Conservation (phyloP, 139 green algal genomes). For the Haematococcus lacustris region DNA sequence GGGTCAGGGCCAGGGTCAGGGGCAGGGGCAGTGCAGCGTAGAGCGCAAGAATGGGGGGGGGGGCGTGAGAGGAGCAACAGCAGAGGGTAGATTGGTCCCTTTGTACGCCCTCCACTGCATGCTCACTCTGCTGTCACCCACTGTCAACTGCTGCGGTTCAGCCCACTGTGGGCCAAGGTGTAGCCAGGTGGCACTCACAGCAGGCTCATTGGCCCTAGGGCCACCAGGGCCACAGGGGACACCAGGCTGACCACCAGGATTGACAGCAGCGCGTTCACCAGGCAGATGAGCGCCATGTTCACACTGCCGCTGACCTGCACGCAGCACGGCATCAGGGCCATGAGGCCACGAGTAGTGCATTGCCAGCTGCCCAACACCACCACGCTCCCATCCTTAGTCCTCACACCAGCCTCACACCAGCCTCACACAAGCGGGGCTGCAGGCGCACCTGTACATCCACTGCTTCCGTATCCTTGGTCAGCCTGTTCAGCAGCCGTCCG, state of each 20-base stretch:
- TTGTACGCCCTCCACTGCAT: too few relatives aligned
- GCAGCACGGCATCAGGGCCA: neutral
- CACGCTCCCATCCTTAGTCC: neutral
- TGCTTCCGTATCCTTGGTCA: constrained; percentile 77
- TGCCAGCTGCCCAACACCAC: neutral
- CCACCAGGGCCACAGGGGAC: constrained; percentile 45
- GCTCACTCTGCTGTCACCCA: too few relatives aligned
- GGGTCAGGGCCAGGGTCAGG: too few relatives aligned
- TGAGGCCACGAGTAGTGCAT: neutral
- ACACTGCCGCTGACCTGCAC: constrained; percentile 5
- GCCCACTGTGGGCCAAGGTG: too few relatives aligned
- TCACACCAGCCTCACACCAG: neutral
- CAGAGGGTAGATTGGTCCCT: neutral
- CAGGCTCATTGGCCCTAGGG: constrained; percentile 45
- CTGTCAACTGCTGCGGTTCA: too few relatives aligned
- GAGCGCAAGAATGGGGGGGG: too few relatives aligned
- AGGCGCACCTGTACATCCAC: constrained; percentile 50
- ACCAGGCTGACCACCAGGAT: constrained; percentile 58
- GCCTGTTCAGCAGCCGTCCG: constrained; percentile 75
- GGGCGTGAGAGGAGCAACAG: neutral
- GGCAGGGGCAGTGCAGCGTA: too few relatives aligned
- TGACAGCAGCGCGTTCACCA: constrained; percentile 36
- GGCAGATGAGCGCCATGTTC: constrained; percentile 23
- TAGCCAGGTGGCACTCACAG: too few relatives aligned
- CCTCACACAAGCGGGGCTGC: neutral